Evolutionary conservation across 2,329 filamentous ascomycete genomes (phyloP), one percentile per base, ranked within the genome.

Genomic region (Diplodia scrobiculata): DNA sequence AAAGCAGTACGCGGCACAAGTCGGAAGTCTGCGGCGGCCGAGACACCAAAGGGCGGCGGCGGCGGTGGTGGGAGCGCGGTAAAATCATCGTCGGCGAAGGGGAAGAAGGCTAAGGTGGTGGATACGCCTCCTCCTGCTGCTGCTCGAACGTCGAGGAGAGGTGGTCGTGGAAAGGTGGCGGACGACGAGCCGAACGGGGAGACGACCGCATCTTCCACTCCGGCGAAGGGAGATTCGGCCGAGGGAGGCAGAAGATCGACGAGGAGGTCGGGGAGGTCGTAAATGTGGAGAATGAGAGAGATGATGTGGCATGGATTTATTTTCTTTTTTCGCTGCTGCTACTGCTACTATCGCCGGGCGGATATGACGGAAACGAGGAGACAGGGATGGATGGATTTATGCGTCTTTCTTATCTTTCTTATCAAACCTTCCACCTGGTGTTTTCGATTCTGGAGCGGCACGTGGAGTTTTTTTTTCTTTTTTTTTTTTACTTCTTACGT

Each of bases 211-310:
- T 58, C 54, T 29, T 14, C 36, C 25, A 60, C 55, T 7, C 38
- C 55, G 21, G 55, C 29, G 10, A 60, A 60, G 38, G 51, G 29
- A 3, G 55, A 48, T 19, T 25, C 21, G 9, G 38, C 25, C 7
- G 55, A 59, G 7, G 55, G 38, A 14, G 45, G 41, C 27, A 48
- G 25, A 41, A n/a, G 41, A 45, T 45, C 41, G 38, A 32, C 55
- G 25, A 60, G 55, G 34, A 48, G 55, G 27, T 60, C 55, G 7
- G 55, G 55, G 25, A 47, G 55, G 17, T 32, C 55, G 21, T 60
- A 41, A 60, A 14, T 17, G 29, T 10, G 9, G 10, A 10, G 34
- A 5, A 32, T 32, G 34, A 10, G 3, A 52, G 2, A 7, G 17
- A 34, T 10, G 27, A 34, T 29, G 25, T 34, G 27, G 25, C 27